A percentile compares a stretch with the other conserved stretches of the same genome.
Conservation (phyloP, 371 early-diverging fungal genomes). For the Fennellomyces sp. region DNA sequence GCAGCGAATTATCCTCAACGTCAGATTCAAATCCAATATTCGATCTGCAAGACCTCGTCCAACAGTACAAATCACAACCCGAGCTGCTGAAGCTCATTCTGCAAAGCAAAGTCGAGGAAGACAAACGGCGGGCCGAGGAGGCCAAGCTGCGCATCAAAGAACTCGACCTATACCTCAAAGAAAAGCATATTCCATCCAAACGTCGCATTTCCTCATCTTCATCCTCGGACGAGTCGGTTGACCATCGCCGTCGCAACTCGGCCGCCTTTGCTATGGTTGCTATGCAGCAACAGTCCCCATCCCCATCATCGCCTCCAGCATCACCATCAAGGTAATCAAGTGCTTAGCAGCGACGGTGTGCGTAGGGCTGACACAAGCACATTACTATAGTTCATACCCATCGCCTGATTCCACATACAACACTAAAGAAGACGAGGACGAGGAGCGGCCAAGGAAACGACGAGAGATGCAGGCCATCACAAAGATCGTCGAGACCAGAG, state of each 20-base stretch:
- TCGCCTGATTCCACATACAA: slow-evolving; percentile 32
- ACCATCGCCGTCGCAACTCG: slow-evolving; percentile 41
- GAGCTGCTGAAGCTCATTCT: slow-evolving; percentile 65
- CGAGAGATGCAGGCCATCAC: slow-evolving; percentile 60
- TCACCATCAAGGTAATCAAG: slow-evolving; percentile 9
- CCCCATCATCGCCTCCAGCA: slow-evolving; percentile 6
- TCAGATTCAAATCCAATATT: slow-evolving; percentile 12
- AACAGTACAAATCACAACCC: slow-evolving; percentile 61
- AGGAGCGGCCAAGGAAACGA: slow-evolving; percentile 41
- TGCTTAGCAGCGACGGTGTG: neutral
- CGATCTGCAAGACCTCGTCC: slow-evolving; percentile 61
- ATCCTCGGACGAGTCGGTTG: slow-evolving; percentile 2
- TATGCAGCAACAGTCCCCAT: slow-evolving; percentile 17
- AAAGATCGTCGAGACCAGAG: slow-evolving; percentile 55
- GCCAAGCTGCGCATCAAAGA: slow-evolving; percentile 60
- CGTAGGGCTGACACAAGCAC: neutral
- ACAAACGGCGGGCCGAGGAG: slow-evolving; percentile 66
- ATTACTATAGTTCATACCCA: slow-evolving; percentile 20
- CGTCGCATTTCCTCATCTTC: slow-evolving; percentile 9
- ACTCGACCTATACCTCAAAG: slow-evolving; percentile 42
- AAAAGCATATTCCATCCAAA: slow-evolving; percentile 20
- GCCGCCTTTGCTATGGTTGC: slow-evolving; percentile 56
- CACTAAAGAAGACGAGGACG: slow-evolving; percentile 17
- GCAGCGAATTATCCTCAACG: neutral
- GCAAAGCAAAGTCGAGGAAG: slow-evolving; percentile 67